These are phyloP conservation scores for Boletus sensibilis DNA, from an alignment of 768 basidiomycete species.

Conservation along the genomic window DNA sequence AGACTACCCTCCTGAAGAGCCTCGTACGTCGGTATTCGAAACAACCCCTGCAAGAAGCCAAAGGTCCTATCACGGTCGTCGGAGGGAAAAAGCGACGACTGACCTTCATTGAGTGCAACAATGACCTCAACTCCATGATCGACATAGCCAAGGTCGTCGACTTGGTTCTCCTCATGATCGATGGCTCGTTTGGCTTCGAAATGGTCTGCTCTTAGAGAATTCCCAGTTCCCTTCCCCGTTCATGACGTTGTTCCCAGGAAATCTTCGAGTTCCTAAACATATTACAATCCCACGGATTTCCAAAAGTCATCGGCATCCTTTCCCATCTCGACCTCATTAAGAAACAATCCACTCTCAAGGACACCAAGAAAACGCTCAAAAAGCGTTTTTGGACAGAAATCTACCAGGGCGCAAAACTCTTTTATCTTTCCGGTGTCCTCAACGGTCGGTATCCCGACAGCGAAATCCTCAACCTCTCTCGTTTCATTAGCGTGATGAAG, in stretches of 20 bases:
- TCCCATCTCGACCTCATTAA: constrained; percentile 97
- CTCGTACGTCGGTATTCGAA: constrained; percentile 92
- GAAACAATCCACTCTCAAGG: constrained; percentile 79
- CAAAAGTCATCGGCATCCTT: constrained; percentile 95
- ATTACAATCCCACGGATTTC: constrained; percentile 95
- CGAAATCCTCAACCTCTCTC: constrained; percentile 93
- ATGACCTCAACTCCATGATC: constrained; percentile 97
- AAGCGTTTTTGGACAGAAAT: constrained; percentile 99
- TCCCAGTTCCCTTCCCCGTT: not conserved
- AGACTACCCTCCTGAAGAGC: constrained; percentile 89
- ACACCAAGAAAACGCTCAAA: constrained; percentile 92
- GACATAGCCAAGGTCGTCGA: constrained; percentile 97
- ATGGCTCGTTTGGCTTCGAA: constrained; percentile 97
- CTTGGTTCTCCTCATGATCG: constrained; percentile 94
- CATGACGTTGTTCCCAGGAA: constrained; percentile 57
- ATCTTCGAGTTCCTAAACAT: constrained; percentile 98
- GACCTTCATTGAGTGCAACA: constrained; percentile 98
- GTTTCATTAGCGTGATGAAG: constrained; percentile 98
- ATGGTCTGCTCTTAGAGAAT: constrained; percentile 63
- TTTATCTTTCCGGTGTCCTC: constrained; percentile 94
- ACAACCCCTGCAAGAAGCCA: constrained; percentile 84
- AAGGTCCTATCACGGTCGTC: constrained; percentile 93
- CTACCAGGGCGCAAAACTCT: constrained; percentile 97
- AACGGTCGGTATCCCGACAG: constrained; percentile 97
- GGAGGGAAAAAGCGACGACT: constrained; percentile 88